Conservation (phyloP, 140 eudicot genomes). For the Cichorium intybus region DNA sequence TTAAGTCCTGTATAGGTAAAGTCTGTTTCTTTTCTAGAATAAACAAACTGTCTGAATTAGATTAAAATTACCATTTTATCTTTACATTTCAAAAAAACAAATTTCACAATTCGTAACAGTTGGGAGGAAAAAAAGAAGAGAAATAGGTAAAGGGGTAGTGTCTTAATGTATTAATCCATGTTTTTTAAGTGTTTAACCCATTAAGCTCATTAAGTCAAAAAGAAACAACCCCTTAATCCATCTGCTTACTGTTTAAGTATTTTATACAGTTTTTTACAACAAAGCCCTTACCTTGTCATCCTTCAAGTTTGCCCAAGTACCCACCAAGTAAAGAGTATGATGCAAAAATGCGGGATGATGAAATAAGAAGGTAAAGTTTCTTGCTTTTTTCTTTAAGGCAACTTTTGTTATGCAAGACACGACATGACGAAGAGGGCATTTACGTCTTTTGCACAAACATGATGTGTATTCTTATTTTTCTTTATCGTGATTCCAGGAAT, state of each 20-base stretch:
- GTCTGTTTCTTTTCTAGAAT: neutral
- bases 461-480: neutral
- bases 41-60: neutral
- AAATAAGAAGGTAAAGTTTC: slow-evolving; percentile 64
- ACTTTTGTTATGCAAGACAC: neutral
- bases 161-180: neutral
- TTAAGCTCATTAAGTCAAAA: neutral
- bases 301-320: slow-evolving; percentile 82
- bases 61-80: neutral
- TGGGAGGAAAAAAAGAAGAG: neutral
- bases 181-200: neutral
- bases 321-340: slow-evolving; percentile 94
- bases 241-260: slow-evolving; percentile 4
- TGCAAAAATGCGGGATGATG: slow-evolving; percentile 81
- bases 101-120: neutral
- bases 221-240: neutral
- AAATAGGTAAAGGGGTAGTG: neutral
- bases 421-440: neutral
- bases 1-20: no score
- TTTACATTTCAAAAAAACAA: neutral
- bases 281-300: slow-evolving; percentile 87
- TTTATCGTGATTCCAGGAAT: slow-evolving; percentile 41
- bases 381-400: neutral
- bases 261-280: slow-evolving; percentile 67
- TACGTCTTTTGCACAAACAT: neutral